These are phyloP conservation scores for Graphiopsis chlorocephala DNA, from an alignment of 2,329 filamentous ascomycete genomes.

Conservation along the genomic window DNA sequence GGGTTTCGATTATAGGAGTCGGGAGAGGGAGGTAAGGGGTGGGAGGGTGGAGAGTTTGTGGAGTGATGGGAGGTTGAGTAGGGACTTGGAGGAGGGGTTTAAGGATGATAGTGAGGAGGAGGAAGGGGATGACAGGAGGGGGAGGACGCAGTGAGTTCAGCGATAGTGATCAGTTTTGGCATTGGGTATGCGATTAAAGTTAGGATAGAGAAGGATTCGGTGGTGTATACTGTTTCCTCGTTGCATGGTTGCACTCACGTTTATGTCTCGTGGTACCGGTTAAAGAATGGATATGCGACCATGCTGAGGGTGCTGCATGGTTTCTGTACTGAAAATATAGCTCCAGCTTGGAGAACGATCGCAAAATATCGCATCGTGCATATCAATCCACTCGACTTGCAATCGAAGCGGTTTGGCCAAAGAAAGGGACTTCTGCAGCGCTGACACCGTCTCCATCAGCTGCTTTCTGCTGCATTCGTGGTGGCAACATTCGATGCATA, in stretches of 20 bases:
- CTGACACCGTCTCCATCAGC: background rate
- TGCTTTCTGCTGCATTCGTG: background rate
- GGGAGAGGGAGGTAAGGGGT: slow-evolving; percentile 31
- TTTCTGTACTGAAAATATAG: background rate
- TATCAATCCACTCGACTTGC: background rate
- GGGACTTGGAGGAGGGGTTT: slow-evolving; percentile 75
- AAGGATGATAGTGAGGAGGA: slow-evolving; percentile 70
- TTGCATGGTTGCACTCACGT: background rate
- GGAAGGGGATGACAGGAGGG: slow-evolving; percentile 22
- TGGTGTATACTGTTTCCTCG: background rate
- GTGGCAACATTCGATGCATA: background rate
- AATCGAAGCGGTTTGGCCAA: background rate
- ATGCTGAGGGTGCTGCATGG: background rate
- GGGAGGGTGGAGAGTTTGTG: slow-evolving; percentile 43
- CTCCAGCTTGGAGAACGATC: background rate
- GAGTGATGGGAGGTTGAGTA: slow-evolving; percentile 63
- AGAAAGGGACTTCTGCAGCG: background rate
- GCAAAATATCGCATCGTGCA: background rate
- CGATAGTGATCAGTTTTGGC: background rate
- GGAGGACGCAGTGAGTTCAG: background rate
- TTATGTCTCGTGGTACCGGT: background rate
- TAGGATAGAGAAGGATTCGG: background rate
- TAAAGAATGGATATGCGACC: background rate
- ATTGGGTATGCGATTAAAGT: background rate
- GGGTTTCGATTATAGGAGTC: slow-evolving; percentile 39